Percentiles rank a stretch among this genome's conserved stretches.
Conservation (phyloP, 768 basidiomycete species). For the Suillus ampliporus region DNA sequence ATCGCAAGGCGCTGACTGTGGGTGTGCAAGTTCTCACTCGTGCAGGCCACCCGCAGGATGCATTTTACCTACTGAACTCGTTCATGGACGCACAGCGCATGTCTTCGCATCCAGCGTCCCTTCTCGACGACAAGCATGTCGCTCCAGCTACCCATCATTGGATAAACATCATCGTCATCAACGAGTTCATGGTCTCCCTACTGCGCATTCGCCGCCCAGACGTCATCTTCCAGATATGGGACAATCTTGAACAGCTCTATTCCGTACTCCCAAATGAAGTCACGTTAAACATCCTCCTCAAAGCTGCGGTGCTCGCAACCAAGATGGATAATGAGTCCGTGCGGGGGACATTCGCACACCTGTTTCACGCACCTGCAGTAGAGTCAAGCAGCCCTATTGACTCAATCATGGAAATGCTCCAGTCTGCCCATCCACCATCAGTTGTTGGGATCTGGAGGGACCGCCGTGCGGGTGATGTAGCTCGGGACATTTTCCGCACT, state of each 20-base stretch:
- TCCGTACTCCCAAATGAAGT: conserved; percentile 56
- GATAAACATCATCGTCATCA: conserved; percentile 39
- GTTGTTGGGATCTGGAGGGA: conserved; percentile 51
- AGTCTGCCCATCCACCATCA: conserved; percentile 32
- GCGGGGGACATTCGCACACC: conserved; percentile 51
- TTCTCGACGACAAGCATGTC: conserved; percentile 7
- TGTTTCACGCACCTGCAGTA: conserved; percentile 37
- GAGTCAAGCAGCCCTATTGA: conserved; percentile 26
- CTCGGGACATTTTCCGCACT: conserved; percentile 57
- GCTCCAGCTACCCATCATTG: not conserved
- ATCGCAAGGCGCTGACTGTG: conserved; percentile 51
- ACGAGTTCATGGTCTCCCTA: conserved; percentile 55
- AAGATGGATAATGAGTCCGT: conserved; percentile 56
- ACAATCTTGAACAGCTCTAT: conserved; percentile 65
- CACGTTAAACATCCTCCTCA: conserved; percentile 65
- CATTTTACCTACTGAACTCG: conserved; percentile 55
- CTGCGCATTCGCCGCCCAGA: conserved; percentile 62
- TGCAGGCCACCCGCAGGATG: conserved; percentile 48
- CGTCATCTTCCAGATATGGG: conserved; percentile 69
- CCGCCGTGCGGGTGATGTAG: conserved; percentile 51
- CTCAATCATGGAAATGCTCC: conserved; percentile 34
- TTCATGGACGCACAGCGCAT: conserved; percentile 32
- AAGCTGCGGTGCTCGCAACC: conserved; percentile 59
- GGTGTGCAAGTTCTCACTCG: conserved; percentile 58
- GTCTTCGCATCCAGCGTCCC: conserved; percentile 16